Conservation (phyloP, 1,284 basidiomycete species). For the Fomitopsis palustris region DNA sequence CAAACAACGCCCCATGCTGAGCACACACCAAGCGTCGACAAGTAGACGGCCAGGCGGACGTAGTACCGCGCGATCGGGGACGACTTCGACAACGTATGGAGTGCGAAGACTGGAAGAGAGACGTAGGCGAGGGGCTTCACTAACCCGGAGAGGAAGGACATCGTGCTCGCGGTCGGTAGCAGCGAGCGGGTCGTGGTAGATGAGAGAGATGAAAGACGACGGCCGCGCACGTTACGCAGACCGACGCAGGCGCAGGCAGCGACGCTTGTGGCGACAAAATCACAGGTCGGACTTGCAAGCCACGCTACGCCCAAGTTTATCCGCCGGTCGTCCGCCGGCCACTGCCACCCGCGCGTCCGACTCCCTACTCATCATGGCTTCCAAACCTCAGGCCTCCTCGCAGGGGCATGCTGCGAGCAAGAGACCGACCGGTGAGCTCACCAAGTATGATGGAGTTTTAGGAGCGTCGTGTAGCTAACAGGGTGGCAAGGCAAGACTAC, state of each 20-base stretch:
- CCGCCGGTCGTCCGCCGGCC: slow-evolving; percentile 4
- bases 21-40: slow-evolving; percentile 70
- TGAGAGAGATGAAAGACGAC: not conserved
- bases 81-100: slow-evolving; percentile 52
- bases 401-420: not conserved
- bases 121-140: slow-evolving; percentile 71
- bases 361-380: too few species aligned
- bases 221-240: not conserved
- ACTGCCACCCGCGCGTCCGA: too few species aligned
- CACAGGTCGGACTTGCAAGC: slow-evolving; percentile 13
- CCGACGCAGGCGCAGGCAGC: not conserved
- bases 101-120: slow-evolving; percentile 62
- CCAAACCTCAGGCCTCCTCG: slow-evolving; percentile 4
- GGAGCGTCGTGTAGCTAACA: not conserved
- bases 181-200: not conserved
- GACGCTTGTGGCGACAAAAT: slow-evolving; percentile 7
- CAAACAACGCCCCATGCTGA: slow-evolving; percentile 77
- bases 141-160: slow-evolving; percentile 58
- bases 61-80: slow-evolving; percentile 67
- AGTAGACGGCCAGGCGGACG: slow-evolving; percentile 70
- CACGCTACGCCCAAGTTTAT: slow-evolving; percentile 9
- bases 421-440: not conserved
- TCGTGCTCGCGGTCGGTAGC: slow-evolving; percentile 23
- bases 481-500: slow-evolving; percentile 8
- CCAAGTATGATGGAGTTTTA: not conserved